A percentile compares a stretch with the other conserved stretches of the same genome.
These are phyloP conservation scores for Stemphylium lycopersici DNA, from an alignment of 2,329 filamentous ascomycete species.

Conservation along the genomic window DNA sequence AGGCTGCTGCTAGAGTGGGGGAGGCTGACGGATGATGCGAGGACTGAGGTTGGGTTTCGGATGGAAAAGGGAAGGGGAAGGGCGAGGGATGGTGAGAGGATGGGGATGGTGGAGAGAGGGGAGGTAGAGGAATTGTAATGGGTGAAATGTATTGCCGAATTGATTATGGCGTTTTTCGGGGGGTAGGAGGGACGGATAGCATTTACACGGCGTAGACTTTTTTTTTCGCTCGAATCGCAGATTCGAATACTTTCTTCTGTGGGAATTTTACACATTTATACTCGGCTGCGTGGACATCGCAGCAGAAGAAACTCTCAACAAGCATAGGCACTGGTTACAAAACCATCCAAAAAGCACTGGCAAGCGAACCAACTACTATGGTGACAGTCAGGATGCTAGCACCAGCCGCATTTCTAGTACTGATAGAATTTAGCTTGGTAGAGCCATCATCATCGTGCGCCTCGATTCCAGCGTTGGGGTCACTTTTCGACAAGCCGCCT, in stretches of 20 bases:
- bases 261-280: too few relatives aligned
- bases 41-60: slow-evolving; percentile 44
- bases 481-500: slow-evolving; percentile 59
- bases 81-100: neutral
- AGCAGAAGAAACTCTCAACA: too few relatives aligned
- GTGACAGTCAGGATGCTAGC: too few relatives aligned
- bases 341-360: too few relatives aligned
- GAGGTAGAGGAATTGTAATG: slow-evolving; percentile 4
- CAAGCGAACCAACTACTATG: too few relatives aligned
- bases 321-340: too few relatives aligned
- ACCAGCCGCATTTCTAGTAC: too few relatives aligned
- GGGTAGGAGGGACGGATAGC: neutral
- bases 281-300: too few relatives aligned
- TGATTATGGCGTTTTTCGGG: neutral
- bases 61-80: slow-evolving; percentile 25
- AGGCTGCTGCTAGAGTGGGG: slow-evolving; percentile 75
- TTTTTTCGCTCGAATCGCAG: too few relatives aligned
- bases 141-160: neutral
- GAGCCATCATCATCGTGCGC: too few relatives aligned
- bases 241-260: too few relatives aligned
- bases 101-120: neutral
- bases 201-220: slow-evolving; percentile 8
- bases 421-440: too few relatives aligned
- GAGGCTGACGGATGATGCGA: slow-evolving; percentile 43
- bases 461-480: slow-evolving; percentile 49